Percentiles rank a stretch among this genome's conserved stretches.
Conservation (phyloP, 2,329 filamentous ascomycete genomes). For the Helotiales sp. region DNA sequence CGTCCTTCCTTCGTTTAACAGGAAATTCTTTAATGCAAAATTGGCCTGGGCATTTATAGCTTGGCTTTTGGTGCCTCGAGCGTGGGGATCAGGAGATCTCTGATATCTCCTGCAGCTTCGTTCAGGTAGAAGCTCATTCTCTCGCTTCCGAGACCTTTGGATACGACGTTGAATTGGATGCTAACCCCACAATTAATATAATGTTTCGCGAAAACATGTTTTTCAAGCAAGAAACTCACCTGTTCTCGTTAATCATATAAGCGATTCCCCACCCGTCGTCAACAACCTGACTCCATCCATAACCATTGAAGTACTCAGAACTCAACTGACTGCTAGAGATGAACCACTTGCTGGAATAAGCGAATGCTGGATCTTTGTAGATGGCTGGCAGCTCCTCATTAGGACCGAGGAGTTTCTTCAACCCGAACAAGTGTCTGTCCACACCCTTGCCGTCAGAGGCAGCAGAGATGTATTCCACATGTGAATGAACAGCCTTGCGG, state of each 20-base stretch:
- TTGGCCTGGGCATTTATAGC: conserved; percentile 59
- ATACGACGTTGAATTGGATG: conserved; percentile 97
- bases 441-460: conserved; percentile 93
- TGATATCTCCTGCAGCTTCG: conserved; percentile 88
- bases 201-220: background rate
- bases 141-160: conserved; percentile 87
- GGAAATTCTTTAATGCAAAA: background rate
- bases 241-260: conserved; percentile 99
- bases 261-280: conserved; percentile 96
- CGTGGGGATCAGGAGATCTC: conserved; percentile 82
- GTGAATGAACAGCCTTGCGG: conserved; percentile 78
- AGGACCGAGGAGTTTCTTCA: conserved; percentile 85
- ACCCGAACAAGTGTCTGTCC: conserved; percentile 93
- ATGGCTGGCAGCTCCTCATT: conserved; percentile 82
- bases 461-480: conserved; percentile 88
- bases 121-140: conserved; percentile 96
- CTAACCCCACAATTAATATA: conserved; percentile 51
- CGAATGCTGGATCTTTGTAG: conserved; percentile 84
- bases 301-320: conserved; percentile 98
- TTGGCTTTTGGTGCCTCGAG: conserved; percentile 84
- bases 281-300: conserved; percentile 98
- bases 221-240: conserved; percentile 53
- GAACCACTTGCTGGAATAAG: conserved; percentile 87
- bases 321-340: conserved; percentile 88
- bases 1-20: background rate